Conservation (phyloP, 805 yeast species). For the Nakazawaea wickerhamii region DNA sequence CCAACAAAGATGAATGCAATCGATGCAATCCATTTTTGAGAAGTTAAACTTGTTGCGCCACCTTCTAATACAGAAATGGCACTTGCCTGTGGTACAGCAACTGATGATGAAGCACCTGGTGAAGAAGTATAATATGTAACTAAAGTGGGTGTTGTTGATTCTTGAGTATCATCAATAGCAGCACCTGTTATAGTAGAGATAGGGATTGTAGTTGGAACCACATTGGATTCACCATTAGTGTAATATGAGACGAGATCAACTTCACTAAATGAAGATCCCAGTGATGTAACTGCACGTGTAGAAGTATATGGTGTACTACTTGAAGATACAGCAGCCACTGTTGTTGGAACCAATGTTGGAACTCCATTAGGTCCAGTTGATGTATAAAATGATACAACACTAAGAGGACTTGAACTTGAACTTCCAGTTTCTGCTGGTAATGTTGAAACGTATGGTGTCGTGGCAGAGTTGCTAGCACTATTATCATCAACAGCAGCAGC, state of each 20-base stretch:
- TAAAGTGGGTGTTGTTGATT: not conserved
- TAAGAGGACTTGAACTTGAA: not conserved
- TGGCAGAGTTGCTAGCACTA: not conserved
- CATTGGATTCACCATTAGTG: not conserved
- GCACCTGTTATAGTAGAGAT: not conserved
- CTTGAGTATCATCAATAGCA: not conserved
- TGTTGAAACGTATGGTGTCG: not conserved
- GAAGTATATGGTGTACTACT: not conserved
- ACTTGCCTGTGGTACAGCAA: not conserved
- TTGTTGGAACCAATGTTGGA: not conserved
- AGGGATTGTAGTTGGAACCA: not conserved
- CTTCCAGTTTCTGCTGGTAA: not conserved
- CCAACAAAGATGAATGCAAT: not conserved
- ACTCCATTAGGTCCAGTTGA: not conserved
- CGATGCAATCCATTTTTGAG: not conserved
- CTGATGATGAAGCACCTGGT: not conserved
- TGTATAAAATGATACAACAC: not conserved
- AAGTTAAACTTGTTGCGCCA: not conserved
- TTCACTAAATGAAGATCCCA: not conserved
- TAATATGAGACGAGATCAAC: constrained; percentile 1
- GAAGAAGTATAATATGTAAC: no score
- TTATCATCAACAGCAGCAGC: not conserved
- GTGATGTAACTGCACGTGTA: not conserved
- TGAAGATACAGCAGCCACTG: no score
- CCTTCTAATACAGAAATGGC: not conserved